phyloP scores from a whole-genome alignment of 2,329 filamentous ascomycete species.

The Aspergillus tanneri region DNA sequence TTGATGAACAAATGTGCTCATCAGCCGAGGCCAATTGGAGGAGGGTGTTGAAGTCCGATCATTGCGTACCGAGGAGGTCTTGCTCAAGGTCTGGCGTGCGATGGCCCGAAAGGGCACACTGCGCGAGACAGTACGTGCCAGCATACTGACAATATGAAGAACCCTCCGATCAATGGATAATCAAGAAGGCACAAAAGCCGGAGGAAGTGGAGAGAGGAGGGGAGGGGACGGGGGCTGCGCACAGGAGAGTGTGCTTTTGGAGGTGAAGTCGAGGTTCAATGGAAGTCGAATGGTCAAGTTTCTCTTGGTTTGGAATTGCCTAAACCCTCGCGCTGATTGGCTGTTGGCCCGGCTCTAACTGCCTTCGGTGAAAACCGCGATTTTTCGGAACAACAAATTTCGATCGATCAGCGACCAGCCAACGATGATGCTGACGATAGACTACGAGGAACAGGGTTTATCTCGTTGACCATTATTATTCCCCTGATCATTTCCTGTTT shows the following conservation, averaged over 20 bases:
- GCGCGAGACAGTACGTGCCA: slow-evolving; percentile 89
- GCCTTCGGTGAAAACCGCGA: slow-evolving; percentile 41
- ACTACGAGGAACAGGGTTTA: too few relatives aligned
- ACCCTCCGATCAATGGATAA: slow-evolving; percentile 39
- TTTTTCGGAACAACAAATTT: slow-evolving; percentile 33
- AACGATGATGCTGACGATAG: neutral
- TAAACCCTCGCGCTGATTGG: slow-evolving; percentile 42
- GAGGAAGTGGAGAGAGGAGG: slow-evolving; percentile 30
- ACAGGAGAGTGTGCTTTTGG: slow-evolving; percentile 34
- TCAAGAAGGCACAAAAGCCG: slow-evolving; percentile 33
- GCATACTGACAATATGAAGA: slow-evolving; percentile 64
- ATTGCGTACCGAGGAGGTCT: slow-evolving; percentile 72
- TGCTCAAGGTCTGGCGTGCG: slow-evolving; percentile 70
- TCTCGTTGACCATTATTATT: too few relatives aligned
- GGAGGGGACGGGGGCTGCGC: slow-evolving; percentile 25
- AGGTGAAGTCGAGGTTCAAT: slow-evolving; percentile 39
- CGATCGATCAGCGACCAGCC: slow-evolving; percentile 7
- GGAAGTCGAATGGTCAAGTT: slow-evolving; percentile 38
- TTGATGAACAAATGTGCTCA: slow-evolving; percentile 30
- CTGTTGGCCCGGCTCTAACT: slow-evolving; percentile 24
- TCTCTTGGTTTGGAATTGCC: slow-evolving; percentile 37
- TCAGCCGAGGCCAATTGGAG: slow-evolving; percentile 31
- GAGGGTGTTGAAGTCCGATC: slow-evolving; percentile 31
- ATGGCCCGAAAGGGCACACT: slow-evolving; percentile 81
- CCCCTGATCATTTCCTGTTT: too few relatives aligned